These are phyloP conservation scores for Ophiostoma ips DNA, from an alignment of 2,329 filamentous ascomycete genomes.

Conservation along the genomic window DNA sequence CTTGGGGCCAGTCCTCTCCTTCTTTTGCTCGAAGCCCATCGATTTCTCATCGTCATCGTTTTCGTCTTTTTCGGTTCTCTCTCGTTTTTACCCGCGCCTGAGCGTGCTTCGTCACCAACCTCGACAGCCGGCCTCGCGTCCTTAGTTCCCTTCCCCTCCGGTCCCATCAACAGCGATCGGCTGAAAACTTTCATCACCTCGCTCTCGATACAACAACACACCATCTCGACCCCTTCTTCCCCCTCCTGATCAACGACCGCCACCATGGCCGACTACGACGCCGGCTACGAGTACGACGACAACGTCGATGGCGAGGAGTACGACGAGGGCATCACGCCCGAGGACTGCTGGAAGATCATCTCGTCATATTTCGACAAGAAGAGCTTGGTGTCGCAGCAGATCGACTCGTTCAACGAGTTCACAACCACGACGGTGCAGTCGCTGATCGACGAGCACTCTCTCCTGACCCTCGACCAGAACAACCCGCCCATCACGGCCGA, in stretches of 20 bases:
- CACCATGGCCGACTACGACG: constrained; percentile 43
- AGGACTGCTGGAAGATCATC: constrained; percentile 98
- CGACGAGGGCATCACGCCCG: constrained; percentile 70
- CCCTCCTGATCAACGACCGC: background rate
- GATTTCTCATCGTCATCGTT: no score
- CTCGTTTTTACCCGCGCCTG: no score
- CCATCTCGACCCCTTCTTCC: background rate
- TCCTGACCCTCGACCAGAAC: constrained; percentile 86
- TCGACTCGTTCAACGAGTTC: constrained; percentile 97
- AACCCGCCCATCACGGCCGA: constrained; percentile 64
- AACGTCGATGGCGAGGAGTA: constrained; percentile 53
- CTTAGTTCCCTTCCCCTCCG: no score
- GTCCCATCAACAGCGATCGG: no score
- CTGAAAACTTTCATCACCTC: no score
- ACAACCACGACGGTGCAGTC: constrained; percentile 89
- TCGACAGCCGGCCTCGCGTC: no score
- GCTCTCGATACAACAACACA: background rate
- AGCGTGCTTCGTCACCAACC: no score
- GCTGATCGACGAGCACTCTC: constrained; percentile 82
- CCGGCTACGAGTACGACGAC: constrained; percentile 28
- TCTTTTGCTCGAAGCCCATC: background rate
- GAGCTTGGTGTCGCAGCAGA: constrained; percentile 90
- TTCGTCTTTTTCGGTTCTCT: no score
- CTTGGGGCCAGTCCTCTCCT: background rate
- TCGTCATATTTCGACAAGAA: constrained; percentile 94